Conservation (phyloP, 2,329 filamentous ascomycete genomes). For the Cryphonectria nitschkei region DNA sequence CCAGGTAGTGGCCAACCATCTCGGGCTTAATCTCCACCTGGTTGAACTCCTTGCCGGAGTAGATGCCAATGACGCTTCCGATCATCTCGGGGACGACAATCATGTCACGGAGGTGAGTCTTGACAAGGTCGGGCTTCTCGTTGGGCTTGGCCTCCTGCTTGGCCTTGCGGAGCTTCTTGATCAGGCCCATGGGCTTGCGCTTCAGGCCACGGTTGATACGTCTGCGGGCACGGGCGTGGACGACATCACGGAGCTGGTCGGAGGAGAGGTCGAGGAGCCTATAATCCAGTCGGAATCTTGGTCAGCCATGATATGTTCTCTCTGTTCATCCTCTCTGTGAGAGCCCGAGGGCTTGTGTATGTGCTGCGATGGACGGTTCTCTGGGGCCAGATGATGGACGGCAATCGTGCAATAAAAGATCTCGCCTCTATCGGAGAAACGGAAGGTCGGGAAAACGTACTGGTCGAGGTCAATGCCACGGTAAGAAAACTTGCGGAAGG, state of each 20-base stretch:
- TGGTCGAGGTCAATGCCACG: slow-evolving; percentile 99
- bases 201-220: slow-evolving; percentile 99
- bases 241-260: slow-evolving; percentile 98
- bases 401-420: neutral
- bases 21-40: slow-evolving; percentile 99
- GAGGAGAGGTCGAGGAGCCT: slow-evolving; percentile 98
- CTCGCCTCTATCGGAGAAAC: neutral
- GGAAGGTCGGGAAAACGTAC: slow-evolving; percentile 61
- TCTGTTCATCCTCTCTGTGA: neutral
- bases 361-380: neutral
- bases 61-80: slow-evolving; percentile 96
- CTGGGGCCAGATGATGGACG: slow-evolving; percentile 2
- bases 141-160: slow-evolving; percentile 99
- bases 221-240: slow-evolving; percentile 97
- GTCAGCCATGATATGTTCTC: slow-evolving; percentile 20
- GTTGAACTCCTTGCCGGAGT: slow-evolving; percentile 99
- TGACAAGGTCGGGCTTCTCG: slow-evolving; percentile 99
- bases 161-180: slow-evolving; percentile 99
- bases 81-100: slow-evolving; percentile 99
- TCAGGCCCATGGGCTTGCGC: slow-evolving; percentile 99
- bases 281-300: slow-evolving; percentile 31
- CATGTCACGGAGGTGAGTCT: slow-evolving; percentile 99
- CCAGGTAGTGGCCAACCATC: slow-evolving; percentile 99
- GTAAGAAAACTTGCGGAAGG: slow-evolving; percentile 99
- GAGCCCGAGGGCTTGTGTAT: slow-evolving; percentile 32